Percentiles rank a stretch among this genome's conserved stretches.
These are phyloP conservation scores for Chlorella sp. DNA, from an alignment of 139 green algal genomes.

Conservation along the genomic window DNA sequence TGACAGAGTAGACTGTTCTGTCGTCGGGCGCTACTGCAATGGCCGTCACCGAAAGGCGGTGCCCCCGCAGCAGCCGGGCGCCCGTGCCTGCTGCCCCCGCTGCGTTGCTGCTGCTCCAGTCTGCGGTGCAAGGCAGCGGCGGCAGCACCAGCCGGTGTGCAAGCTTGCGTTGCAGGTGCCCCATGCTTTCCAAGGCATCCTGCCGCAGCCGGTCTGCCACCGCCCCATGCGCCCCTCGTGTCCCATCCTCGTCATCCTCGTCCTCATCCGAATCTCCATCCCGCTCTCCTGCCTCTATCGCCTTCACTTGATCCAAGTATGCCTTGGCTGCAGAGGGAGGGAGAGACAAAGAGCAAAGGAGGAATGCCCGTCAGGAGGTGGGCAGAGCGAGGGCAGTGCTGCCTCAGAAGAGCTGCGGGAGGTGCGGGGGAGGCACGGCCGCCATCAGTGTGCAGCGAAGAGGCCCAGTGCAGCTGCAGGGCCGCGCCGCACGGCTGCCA, in stretches of 20 bases:
- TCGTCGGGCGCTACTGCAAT: conserved; percentile 81
- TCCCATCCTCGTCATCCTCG: conserved; percentile 47
- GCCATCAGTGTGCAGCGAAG: neutral
- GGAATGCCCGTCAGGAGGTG: neutral
- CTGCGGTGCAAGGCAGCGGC: conserved; percentile 17
- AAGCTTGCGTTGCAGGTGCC: conserved; percentile 62
- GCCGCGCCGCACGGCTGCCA: too few species aligned
- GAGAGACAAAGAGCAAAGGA: neutral
- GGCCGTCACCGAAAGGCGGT: conserved; percentile 72
- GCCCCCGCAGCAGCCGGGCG: conserved; percentile 50
- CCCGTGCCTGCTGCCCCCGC: conserved; percentile 29
- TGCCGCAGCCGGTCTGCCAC: conserved; percentile 55
- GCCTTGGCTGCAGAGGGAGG: conserved; percentile 68
- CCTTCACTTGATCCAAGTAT: conserved; percentile 72
- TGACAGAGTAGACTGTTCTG: conserved; percentile 70
- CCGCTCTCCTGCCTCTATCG: conserved; percentile 41
- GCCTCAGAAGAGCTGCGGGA: too few species aligned
- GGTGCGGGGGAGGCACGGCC: too few species aligned
- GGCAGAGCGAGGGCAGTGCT: too few species aligned
- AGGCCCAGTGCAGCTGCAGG: neutral
- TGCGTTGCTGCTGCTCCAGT: conserved; percentile 10
- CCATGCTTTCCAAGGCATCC: conserved; percentile 61
- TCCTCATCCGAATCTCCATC: conserved; percentile 46
- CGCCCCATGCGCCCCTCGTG: conserved; percentile 48
- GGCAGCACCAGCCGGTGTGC: conserved; percentile 61